Evolutionary conservation across 352 stramenopile genomes (phyloP), one percentile per base, ranked within the genome.

Genomic region (Globisporangium splendens): DNA sequence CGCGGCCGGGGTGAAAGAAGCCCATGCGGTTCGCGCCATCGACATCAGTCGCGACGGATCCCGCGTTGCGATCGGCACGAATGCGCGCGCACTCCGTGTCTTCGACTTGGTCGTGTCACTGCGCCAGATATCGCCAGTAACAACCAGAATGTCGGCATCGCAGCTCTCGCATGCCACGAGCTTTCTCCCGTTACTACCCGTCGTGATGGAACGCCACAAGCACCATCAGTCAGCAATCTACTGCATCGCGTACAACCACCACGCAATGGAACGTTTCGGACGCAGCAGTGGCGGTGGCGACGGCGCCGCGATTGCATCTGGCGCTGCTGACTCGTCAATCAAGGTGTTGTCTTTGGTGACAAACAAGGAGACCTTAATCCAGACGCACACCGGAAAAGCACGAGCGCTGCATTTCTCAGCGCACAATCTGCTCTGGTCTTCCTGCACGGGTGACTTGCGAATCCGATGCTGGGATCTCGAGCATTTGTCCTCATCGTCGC

Each of bases 31-130:
- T 2, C 78, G 79, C 0, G 79, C 77, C 2, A 68, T 91, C 39
- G 77, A 81, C 38, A 62, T 83, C 7, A 60, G 74, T 41, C 50
- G 62, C 0, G 66, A 62, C 33, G 77, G 79, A 13, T 56, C 44
- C 7, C 66, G 80, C 20, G 53, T 88, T n/a, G 72, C 70, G 20
- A 75, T 91, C 43, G 81, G 81, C 13, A 89, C 77, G 3, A 89
- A 91, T 43, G 75, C 78, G 4, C 68, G 81, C 18, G 76, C 78
- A 0, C 50, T 89, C 0, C 70, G 79, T 1, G 53, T 91, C 13
- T 81, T 91, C 20, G 74, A 83, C 38, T 54, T 88, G 17, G 63
- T 44, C 0, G 46, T 61, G 1, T 43, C 61, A 10, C 51, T 76
- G 0, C 31, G 57, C 5, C 51, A 18, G 3, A 18, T 44, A 3